Evolutionary conservation across 2,329 filamentous ascomycete genomes (phyloP).

Genomic region (Stagonosporopsis vannaccii): DNA sequence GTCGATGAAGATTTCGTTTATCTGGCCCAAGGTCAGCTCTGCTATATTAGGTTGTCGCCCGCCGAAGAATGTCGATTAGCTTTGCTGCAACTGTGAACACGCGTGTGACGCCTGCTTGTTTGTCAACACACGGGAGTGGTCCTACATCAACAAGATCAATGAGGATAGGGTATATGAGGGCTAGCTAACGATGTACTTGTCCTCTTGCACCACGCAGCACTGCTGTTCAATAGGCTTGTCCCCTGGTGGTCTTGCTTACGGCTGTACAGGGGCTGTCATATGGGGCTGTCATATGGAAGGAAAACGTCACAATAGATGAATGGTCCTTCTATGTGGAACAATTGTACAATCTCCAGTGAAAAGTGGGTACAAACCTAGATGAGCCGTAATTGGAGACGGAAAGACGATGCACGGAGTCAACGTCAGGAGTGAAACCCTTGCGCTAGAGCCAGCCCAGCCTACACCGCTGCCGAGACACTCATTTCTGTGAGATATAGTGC

Average conservation of each 20-base stretch:
- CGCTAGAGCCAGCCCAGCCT: constrained; percentile 1
- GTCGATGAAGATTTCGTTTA: neutral
- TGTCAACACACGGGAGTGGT: neutral
- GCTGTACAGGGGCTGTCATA: neutral
- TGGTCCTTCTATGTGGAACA: neutral
- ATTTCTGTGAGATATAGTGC: neutral
- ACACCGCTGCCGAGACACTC: constrained; percentile 1
- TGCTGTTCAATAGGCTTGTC: neutral
- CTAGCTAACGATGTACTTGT: neutral
- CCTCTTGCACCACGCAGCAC: neutral
- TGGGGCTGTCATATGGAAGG: too few relatives aligned
- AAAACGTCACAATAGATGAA: too few relatives aligned
- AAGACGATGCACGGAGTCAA: neutral
- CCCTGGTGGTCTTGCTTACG: neutral
- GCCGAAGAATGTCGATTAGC: constrained; percentile 6
- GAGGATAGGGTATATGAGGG: neutral
- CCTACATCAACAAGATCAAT: neutral
- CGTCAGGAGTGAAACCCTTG: neutral
- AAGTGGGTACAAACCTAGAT: neutral
- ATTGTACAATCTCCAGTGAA: neutral
- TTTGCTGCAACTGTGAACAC: constrained; percentile 3
- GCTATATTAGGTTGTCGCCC: constrained; percentile 14
- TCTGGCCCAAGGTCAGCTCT: constrained; percentile 2
- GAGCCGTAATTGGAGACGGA: neutral
- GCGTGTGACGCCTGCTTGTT: neutral